Conservation (phyloP, 75 land plant species). For the Selaginella tamariscina region DNA sequence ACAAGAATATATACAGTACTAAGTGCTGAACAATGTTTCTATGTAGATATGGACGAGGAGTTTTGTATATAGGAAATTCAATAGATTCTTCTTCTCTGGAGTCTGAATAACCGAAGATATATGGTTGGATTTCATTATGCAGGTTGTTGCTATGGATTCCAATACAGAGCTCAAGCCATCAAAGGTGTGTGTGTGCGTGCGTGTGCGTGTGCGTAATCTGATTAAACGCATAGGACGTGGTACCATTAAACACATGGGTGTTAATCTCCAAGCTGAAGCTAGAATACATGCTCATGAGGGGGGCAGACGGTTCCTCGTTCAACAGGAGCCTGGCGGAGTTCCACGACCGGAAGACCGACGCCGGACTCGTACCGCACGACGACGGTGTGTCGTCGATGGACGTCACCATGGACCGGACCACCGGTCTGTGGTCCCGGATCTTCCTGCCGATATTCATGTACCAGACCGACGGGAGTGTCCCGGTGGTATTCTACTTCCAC, state of each 20-base stretch:
- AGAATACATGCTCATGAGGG: slow-evolving; percentile 64
- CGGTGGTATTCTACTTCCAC: not conserved
- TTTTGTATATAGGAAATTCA: too few species aligned
- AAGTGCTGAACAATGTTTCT: too few species aligned
- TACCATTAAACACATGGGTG: slow-evolving; percentile 65
- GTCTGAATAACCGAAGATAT: too few species aligned
- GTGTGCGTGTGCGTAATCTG: too few species aligned
- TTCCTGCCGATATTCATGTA: slow-evolving; percentile 22
- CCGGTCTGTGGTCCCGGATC: slow-evolving; percentile 54
- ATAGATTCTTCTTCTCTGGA: too few species aligned
- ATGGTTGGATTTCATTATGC: too few species aligned
- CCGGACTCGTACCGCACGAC: slow-evolving; percentile 37
- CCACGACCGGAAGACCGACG: slow-evolving; percentile 51
- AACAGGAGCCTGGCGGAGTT: slow-evolving; percentile 69
- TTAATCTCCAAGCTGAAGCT: slow-evolving; percentile 78
- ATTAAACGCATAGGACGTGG: too few species aligned
- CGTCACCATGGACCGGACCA: slow-evolving; percentile 37
- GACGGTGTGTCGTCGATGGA: slow-evolving; percentile 70
- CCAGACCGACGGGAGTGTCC: not conserved
- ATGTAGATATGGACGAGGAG: too few species aligned
- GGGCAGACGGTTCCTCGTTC: slow-evolving; percentile 71
- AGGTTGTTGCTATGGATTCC: too few species aligned
- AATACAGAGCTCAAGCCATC: too few species aligned
- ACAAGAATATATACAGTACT: too few species aligned
- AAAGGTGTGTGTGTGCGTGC: too few species aligned